phyloP scores from a whole-genome alignment of 177 flowering plant species.

The Telopea speciosissima region DNA sequence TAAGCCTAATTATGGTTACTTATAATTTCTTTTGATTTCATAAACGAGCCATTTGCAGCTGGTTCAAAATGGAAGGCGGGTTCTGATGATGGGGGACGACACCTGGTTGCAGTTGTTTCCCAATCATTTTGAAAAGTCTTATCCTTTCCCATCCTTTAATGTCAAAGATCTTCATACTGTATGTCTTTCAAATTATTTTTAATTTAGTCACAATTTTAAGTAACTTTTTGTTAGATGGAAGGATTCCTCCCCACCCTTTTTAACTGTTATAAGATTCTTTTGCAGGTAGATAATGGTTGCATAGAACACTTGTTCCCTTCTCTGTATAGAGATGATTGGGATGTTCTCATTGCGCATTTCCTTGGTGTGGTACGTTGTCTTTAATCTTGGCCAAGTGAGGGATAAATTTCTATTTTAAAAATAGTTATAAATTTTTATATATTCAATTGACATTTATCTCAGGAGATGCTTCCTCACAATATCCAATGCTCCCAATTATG shows the following conservation, averaged over 20 bases:
- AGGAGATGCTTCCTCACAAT: background rate
- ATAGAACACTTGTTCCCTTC: slow-evolving; percentile 73
- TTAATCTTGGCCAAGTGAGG: background rate
- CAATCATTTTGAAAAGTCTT: slow-evolving; percentile 66
- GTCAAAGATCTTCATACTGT: slow-evolving; percentile 98
- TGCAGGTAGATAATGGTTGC: slow-evolving; percentile 93
- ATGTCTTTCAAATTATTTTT: slow-evolving; percentile 10
- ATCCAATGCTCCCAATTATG: background rate
- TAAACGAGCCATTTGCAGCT: slow-evolving; percentile 36
- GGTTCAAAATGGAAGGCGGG: slow-evolving; percentile 70
- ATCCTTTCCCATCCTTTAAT: slow-evolving; percentile 92
- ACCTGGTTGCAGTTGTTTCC: slow-evolving; percentile 96
- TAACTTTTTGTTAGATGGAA: background rate
- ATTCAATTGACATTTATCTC: background rate
- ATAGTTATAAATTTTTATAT: background rate
- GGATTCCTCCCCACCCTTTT: background rate
- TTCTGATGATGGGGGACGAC: slow-evolving; percentile 98
- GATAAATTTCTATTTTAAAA: too few species aligned
- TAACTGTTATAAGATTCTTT: slow-evolving; percentile 9
- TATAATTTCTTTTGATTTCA: slow-evolving; percentile 1
- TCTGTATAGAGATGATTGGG: slow-evolving; percentile 79
- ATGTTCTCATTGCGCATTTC: slow-evolving; percentile 97
- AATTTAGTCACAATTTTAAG: background rate
- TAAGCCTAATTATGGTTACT: background rate
- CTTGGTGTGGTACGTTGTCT: slow-evolving; percentile 86